Evolutionary conservation across 805 yeast species (phyloP), one percentile per base, ranked within the genome.

Genomic region (Sugiyamaella qingdaonensis): DNA sequence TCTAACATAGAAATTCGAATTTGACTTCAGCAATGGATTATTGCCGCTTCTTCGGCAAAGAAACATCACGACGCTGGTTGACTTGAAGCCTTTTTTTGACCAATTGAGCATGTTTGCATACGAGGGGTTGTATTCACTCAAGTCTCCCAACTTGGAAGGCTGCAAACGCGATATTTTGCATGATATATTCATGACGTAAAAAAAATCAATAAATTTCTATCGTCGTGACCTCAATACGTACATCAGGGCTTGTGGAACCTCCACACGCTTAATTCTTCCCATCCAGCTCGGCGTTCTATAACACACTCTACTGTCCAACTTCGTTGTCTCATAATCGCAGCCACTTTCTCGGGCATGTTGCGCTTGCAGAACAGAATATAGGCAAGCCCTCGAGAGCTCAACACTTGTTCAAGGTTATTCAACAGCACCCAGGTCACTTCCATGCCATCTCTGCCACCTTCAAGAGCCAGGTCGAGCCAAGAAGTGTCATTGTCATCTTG

Each of bases 391-490:
- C 67, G 56, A 0, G 66, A 54, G 1, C 84, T 65, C n/a, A 94
- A 66, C 1, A 80, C 77, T 0, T 51, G n/a, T 32, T 79, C 77
- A 35, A 94, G 69, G 9, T 67, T 53, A 42, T 80, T 73, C 29
- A 94, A 70, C 1, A 94, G 75, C 51, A 70, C 69, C 68, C 81
- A 73, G 0, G 99, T 94, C 18, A 88, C 83, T 21, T 76, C 81
- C 98, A 94, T 92, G 0, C 99, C 99, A 61, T 86, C 85, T 8
- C 73, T 72, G 0, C 99, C 99, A 0, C 99, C 99, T 27, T 85
- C 76, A 21, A 94, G 75, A 0, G 99, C 99, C 52, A 92, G 69
- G 65, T 92, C 97, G 0, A 94, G 73, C 97, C 97, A 90, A 13
- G 74, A 73, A 31, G 77, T 75, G 16, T 79, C 82, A 9, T 75